Conservation (phyloP, 768 basidiomycete genomes). For the Collybia sordida region DNA sequence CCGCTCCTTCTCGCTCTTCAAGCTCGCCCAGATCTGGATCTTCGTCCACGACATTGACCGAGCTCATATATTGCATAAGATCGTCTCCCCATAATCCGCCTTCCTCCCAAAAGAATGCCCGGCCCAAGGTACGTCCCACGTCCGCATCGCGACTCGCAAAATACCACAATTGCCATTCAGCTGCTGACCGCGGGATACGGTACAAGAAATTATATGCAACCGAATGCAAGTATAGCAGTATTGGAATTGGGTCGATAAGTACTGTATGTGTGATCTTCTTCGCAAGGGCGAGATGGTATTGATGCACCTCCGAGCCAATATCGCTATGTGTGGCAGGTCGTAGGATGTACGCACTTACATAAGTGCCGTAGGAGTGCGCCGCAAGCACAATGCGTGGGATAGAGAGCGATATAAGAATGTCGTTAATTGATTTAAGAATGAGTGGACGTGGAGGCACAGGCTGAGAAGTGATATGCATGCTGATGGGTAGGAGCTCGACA, state of each 20-base stretch:
- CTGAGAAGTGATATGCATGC: slow-evolving; percentile 53
- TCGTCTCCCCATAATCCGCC: slow-evolving; percentile 63
- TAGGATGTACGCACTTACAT: slow-evolving; percentile 53
- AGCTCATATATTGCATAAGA: slow-evolving; percentile 27
- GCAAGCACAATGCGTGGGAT: slow-evolving; percentile 42
- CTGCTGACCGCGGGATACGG: slow-evolving; percentile 39
- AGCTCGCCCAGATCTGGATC: background rate
- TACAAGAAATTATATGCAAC: slow-evolving; percentile 70
- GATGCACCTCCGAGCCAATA: background rate
- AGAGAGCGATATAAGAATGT: slow-evolving; percentile 43
- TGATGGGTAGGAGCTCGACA: slow-evolving; percentile 59
- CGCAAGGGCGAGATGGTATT: slow-evolving; percentile 12
- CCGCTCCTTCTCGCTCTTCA: slow-evolving; percentile 1
- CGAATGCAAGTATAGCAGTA: slow-evolving; percentile 61
- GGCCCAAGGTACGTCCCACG: slow-evolving; percentile 53
- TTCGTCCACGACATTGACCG: background rate
- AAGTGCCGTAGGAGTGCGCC: slow-evolving; percentile 66
- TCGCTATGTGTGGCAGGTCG: slow-evolving; percentile 27
- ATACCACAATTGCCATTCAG: slow-evolving; percentile 68
- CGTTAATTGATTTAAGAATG: slow-evolving; percentile 41
- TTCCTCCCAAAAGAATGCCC: slow-evolving; percentile 70
- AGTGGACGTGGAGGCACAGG: slow-evolving; percentile 42
- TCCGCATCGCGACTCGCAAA: slow-evolving; percentile 66
- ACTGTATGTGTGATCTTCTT: slow-evolving; percentile 42
- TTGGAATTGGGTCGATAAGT: slow-evolving; percentile 65